phyloP scores from a whole-genome alignment of 805 yeast genomes.

The Lachancea meyersii region DNA sequence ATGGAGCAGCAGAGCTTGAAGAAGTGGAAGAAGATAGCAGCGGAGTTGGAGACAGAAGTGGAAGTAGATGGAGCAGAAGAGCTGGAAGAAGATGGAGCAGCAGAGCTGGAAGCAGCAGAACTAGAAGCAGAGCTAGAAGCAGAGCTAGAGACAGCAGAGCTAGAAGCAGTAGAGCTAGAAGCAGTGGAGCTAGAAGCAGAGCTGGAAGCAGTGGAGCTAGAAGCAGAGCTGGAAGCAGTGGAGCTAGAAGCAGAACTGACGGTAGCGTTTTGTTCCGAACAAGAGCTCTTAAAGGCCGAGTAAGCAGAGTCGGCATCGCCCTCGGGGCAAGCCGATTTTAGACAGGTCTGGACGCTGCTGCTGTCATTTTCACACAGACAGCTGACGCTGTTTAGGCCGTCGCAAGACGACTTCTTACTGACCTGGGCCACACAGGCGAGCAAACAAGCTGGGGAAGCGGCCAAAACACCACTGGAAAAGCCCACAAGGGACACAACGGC shows the following conservation, averaged over 20 bases:
- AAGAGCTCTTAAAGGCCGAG: constrained; percentile 48
- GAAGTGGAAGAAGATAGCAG: constrained; percentile 23
- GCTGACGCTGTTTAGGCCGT: constrained; percentile 52
- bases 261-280: constrained; percentile 42
- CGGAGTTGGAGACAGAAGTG: constrained; percentile 15
- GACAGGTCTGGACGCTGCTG: constrained; percentile 51
- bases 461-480: constrained; percentile 38
- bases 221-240: constrained; percentile 30
- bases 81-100: constrained; percentile 24
- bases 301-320: constrained; percentile 54
- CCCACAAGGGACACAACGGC: constrained; percentile 25
- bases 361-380: constrained; percentile 64
- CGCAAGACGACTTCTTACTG: constrained; percentile 46
- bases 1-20: constrained; percentile 16
- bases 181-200: constrained; percentile 22
- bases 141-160: constrained; percentile 20
- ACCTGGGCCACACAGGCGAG: constrained; percentile 82
- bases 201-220: constrained; percentile 33
- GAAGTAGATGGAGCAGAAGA: constrained; percentile 15
- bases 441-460: constrained; percentile 87
- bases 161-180: constrained; percentile 18
- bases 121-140: constrained; percentile 20
- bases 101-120: constrained; percentile 25
- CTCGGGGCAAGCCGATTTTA: constrained; percentile 62
- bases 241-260: constrained; percentile 26